These are phyloP conservation scores for Rhynchospora pubera DNA, from an alignment of 176 grass and related monocot genomes.

Conservation along the genomic window DNA sequence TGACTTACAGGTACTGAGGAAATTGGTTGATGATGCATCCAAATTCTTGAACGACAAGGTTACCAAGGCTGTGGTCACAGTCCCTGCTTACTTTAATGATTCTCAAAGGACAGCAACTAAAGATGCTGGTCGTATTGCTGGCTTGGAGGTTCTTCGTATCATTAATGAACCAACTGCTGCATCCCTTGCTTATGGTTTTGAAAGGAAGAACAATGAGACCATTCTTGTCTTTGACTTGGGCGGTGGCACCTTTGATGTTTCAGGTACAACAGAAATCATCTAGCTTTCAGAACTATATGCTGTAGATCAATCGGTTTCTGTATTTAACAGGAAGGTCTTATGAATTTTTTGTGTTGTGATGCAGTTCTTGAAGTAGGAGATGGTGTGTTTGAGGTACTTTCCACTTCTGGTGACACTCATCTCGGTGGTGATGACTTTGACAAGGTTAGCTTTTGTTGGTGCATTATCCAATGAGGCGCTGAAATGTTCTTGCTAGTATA, in stretches of 20 bases:
- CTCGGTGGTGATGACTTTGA: conserved; percentile 58
- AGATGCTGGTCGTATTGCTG: conserved; percentile 98
- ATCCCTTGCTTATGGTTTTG: conserved; percentile 94
- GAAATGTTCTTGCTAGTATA: neutral
- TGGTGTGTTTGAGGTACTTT: conserved; percentile 51
- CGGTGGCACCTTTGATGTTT: conserved; percentile 97
- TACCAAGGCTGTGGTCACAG: conserved; percentile 95
- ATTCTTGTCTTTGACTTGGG: conserved; percentile 97
- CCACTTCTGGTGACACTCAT: conserved; percentile 53
- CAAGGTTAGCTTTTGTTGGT: conserved; percentile 30
- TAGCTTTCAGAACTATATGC: conserved; percentile 13
- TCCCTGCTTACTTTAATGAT: conserved; percentile 97
- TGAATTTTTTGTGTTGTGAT: conserved; percentile 10
- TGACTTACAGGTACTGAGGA: conserved; percentile 68
- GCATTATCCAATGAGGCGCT: neutral
- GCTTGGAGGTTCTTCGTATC: conserved; percentile 96
- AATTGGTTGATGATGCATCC: conserved; percentile 90
- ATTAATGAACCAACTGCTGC: conserved; percentile 99
- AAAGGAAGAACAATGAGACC: conserved; percentile 98
- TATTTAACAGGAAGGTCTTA: neutral
- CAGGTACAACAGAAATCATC: conserved; percentile 40
- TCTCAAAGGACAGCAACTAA: conserved; percentile 98
- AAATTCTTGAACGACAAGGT: conserved; percentile 99
- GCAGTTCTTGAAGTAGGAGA: conserved; percentile 56
- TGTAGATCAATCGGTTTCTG: neutral